Evolutionary conservation across 1,284 basidiomycete genomes (phyloP).

Genomic region (Lignosus rhinocerotis): DNA sequence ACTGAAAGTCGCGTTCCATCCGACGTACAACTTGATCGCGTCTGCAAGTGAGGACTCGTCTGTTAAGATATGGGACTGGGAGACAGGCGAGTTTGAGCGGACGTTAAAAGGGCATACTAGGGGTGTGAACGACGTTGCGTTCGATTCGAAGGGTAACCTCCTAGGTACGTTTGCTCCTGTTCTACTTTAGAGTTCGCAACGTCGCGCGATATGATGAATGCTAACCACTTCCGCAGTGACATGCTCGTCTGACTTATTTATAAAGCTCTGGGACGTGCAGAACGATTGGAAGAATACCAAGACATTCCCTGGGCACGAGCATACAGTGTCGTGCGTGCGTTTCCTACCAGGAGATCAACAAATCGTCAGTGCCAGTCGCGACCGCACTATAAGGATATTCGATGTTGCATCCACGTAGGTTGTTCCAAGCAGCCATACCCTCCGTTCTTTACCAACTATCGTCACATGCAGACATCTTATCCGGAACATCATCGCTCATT

Average conservation of each 20-base stretch:
- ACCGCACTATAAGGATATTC: constrained; percentile 74
- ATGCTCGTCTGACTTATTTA: constrained; percentile 74
- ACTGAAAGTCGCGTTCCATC: constrained; percentile 72
- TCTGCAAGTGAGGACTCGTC: constrained; percentile 73
- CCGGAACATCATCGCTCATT: constrained; percentile 60
- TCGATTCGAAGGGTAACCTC: constrained; percentile 65
- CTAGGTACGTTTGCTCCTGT: constrained; percentile 50
- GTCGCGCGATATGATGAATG: background rate
- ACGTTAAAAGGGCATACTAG: constrained; percentile 81
- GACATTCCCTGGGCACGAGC: constrained; percentile 77
- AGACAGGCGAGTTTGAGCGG: constrained; percentile 76
- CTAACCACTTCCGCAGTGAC: constrained; percentile 46
- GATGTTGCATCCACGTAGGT: constrained; percentile 68
- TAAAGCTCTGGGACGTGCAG: constrained; percentile 77
- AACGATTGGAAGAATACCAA: constrained; percentile 75
- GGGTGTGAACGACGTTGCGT: constrained; percentile 72
- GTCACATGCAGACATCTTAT: constrained; percentile 49
- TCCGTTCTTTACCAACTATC: background rate
- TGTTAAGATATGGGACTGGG: constrained; percentile 85
- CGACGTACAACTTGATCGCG: constrained; percentile 65
- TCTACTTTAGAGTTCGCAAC: too few relatives aligned
- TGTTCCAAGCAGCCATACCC: background rate
- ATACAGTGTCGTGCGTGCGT: constrained; percentile 69
- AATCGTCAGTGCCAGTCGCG: constrained; percentile 71
- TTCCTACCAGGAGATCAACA: constrained; percentile 73